Percentiles rank a stretch among this genome's conserved stretches.
Evolutionary conservation across 208 protist genomes (phyloP).

Genomic region (Leishmania lainsoni): DNA sequence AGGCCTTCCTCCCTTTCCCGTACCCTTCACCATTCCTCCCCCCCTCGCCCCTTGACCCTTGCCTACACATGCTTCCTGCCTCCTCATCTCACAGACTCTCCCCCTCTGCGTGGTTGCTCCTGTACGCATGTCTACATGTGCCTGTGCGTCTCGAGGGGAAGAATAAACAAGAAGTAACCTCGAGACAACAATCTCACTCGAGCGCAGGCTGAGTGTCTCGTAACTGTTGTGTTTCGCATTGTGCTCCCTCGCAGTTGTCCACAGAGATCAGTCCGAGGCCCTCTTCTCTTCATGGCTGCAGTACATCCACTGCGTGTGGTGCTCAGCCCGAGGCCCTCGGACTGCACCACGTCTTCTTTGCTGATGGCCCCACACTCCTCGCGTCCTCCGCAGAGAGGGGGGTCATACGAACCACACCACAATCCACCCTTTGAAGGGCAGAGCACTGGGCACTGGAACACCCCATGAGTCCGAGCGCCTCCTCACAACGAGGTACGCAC

Average conservation of each 20-base stretch:
- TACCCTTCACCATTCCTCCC: too few species aligned
- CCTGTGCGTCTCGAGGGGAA: neutral
- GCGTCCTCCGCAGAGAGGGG: neutral
- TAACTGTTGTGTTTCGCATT: neutral
- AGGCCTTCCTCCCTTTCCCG: too few species aligned
- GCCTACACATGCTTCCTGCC: neutral
- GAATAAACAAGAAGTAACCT: neutral
- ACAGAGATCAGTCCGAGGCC: neutral
- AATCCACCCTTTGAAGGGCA: neutral
- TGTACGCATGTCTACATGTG: neutral
- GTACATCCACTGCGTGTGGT: too few species aligned
- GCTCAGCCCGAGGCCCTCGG: neutral
- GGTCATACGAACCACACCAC: neutral
- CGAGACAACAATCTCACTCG: neutral
- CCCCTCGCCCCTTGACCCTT: too few species aligned
- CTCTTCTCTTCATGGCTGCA: too few species aligned
- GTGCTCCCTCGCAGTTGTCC: neutral
- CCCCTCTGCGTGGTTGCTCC: too few species aligned
- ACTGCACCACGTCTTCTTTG: neutral
- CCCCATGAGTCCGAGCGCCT: too few species aligned
- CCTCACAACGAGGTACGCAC: neutral
- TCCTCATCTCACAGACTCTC: neutral
- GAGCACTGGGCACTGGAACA: too few species aligned
- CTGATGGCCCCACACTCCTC: neutral
- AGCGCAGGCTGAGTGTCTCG: neutral